Evolutionary conservation across 2,329 filamentous ascomycete species (phyloP), one percentile per base, ranked within the genome.

Genomic region (Furcasterigmium sp.): DNA sequence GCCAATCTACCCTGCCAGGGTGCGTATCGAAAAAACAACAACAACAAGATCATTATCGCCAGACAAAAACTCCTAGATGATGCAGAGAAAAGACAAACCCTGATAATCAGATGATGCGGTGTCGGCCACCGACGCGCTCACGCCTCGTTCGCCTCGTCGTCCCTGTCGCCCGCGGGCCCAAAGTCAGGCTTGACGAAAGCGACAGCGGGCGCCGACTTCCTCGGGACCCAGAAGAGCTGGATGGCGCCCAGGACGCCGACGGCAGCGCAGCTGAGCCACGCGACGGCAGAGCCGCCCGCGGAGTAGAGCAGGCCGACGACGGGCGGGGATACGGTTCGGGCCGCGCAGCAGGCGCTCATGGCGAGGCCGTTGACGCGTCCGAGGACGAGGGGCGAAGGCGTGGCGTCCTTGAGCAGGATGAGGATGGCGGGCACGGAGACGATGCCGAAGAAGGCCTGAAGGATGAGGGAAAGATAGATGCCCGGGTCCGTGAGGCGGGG

Each of bases 321-420:
- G 0, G 84, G 84, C 18, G 83, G 84, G 2, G 83, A 82, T 30
- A 87, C 57, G 0, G 82, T 87, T n/a, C 84, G 73, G 46, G 81
- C 82, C 5, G 80, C 76, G 17, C 84, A 85, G n/a, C 83, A 84
- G 2, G 79, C 83, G 3, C 80, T 84, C 47, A 85, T 85, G 38
- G 84, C 83, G 8, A 87, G 64, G 0, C 84, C 84, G 49, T 88
- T 88, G 59, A 88, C 84, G 52, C 78, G 82, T 2, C 84, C 84
- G 14, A 88, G 69, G 5, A 79, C 74, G 2, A 71, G 73, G 4
- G 78, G 68, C 5, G 77, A 74, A 0, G 83, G 82, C 4, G 80
- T 78, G 2, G 84, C 81, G 63, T 87, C 81, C 59, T 88, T 88
- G 55, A 88, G 74, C 42, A 88, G 68, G 47, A 88, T 87, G 20